Evolutionary conservation across 352 stramenopile genomes (phyloP), one percentile per base, ranked within the genome.

Genomic region (Ochromonadaceae sp.): DNA sequence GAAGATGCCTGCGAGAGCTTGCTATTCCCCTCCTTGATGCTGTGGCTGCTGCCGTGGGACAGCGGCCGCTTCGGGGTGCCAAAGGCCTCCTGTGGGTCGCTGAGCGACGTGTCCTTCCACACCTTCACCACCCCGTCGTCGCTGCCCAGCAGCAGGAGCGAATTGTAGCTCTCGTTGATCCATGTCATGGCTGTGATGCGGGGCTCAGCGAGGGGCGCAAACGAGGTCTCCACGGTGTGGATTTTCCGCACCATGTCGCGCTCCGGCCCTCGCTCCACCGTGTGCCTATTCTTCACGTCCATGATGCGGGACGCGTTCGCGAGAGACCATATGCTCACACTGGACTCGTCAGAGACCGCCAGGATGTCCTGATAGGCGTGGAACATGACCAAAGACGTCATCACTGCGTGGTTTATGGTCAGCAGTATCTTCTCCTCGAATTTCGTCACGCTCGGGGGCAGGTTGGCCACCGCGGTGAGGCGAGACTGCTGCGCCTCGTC

Each of bases 91-190:
- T n/a, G n/a, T 35, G 40, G 4, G 43, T 57, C 44, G 30, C 26
- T 52, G 42, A 15, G 25, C 22, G 59, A 5, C 22, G 14, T 38
- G 43, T 59, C 87, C 26, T 95, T 79, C 75, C 93, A 98, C 35
- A 98, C 81, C 31, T 92, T 83, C 43, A 97, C 90, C 1, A 94
- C 85, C 2, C 93, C 93, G 70, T 98, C 92, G 65, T 96, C 93
- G 25, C 85, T 95, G 22, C 87, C 93, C 40, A 88, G 91, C 3
- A 95, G 83, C 36, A 98, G 76, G 1, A 98, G 73, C 50, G 86
- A 93, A 66, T 90, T 79, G 32, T 86, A 80, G 0, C 76, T 76
- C 73, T 95, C 86, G 74, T 99, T 98, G 42, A 99, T 92, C 92
- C 92, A 98, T 42, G 76, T 81, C 26, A 96, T 76, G 0, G 88